These are phyloP conservation scores for Chlorella vulgaris DNA, from an alignment of 139 green algal genomes.

Conservation along the genomic window DNA sequence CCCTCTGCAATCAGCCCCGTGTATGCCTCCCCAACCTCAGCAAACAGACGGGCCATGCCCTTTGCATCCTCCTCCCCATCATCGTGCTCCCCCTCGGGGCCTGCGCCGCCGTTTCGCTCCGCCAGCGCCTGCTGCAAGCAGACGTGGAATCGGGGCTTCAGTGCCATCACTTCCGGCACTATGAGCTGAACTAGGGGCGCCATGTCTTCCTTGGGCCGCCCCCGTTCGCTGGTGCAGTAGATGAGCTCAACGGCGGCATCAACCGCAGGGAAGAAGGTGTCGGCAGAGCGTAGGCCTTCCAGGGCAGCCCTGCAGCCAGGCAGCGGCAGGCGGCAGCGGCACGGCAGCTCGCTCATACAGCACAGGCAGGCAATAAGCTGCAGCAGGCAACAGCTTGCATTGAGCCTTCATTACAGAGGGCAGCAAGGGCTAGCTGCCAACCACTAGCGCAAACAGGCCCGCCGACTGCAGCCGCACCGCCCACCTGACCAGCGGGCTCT, in stretches of 20 bases:
- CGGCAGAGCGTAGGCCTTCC: conserved; percentile 57
- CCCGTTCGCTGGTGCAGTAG: conserved; percentile 38
- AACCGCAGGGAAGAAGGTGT: conserved; percentile 79
- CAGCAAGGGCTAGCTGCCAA: no score
- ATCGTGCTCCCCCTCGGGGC: conserved; percentile 52
- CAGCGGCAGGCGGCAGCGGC: neutral
- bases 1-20: conserved; percentile 61
- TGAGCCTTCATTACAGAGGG: no score
- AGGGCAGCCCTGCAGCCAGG: conserved; percentile 55
- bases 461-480: no score
- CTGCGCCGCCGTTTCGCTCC: conserved; percentile 19
- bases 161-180: conserved; percentile 80
- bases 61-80: conserved; percentile 88
- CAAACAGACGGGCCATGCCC: conserved; percentile 92
- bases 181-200: conserved; percentile 73
- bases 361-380: no score
- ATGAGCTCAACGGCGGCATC: conserved; percentile 74
- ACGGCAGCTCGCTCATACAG: neutral
- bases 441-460: no score
- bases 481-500: conserved; percentile 56
- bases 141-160: conserved; percentile 74
- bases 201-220: conserved; percentile 54
- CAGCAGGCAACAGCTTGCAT: no score
- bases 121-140: conserved; percentile 48
- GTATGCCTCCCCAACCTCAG: conserved; percentile 92